phyloP scores from a whole-genome alignment of 2,329 filamentous ascomycete species.

The Periglandula ipomoeae region DNA sequence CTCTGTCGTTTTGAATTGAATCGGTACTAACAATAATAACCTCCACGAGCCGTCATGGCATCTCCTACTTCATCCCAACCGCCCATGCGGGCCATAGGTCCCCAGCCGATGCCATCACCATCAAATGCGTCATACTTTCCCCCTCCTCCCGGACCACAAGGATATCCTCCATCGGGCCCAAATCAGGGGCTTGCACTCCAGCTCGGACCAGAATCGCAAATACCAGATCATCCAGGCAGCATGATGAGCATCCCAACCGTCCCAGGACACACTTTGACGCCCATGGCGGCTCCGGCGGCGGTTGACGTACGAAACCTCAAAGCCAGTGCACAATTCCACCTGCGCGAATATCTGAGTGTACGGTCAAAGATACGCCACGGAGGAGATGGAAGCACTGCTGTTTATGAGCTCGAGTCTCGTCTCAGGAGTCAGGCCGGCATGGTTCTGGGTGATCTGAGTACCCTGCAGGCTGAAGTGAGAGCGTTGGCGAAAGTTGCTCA shows the following conservation, averaged over 20 bases:
- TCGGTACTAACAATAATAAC: too few relatives aligned
- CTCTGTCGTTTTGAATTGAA: too few relatives aligned
- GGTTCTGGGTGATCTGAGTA: slow-evolving; percentile 35
- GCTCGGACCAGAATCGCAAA: slow-evolving; percentile 13
- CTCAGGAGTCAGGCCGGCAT: slow-evolving; percentile 32
- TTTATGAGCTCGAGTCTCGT: slow-evolving; percentile 31
- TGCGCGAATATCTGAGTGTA: slow-evolving; percentile 27
- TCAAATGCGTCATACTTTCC: slow-evolving; percentile 10
- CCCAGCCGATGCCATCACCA: slow-evolving; percentile 18
- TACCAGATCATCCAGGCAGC: slow-evolving; percentile 15
- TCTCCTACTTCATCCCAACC: slow-evolving; percentile 9
- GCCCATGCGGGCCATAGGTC: slow-evolving; percentile 18
- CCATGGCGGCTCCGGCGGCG: slow-evolving; percentile 13
- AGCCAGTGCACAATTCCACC: slow-evolving; percentile 25
- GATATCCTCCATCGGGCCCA: not conserved
- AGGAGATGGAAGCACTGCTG: slow-evolving; percentile 19
- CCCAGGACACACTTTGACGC: slow-evolving; percentile 12
- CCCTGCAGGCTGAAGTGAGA: slow-evolving; percentile 34
- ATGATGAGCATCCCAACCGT: slow-evolving; percentile 12
- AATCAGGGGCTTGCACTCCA: slow-evolving; percentile 10
- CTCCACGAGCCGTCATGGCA: not conserved
- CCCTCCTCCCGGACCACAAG: slow-evolving; percentile 2
- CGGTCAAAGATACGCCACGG: slow-evolving; percentile 20
- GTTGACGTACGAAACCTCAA: slow-evolving; percentile 21
- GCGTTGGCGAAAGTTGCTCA: slow-evolving; percentile 35